Evolutionary conservation across 73 alveolate genomes (phyloP), one percentile per base, ranked within the genome.

Genomic region (Stentor coeruleus): DNA sequence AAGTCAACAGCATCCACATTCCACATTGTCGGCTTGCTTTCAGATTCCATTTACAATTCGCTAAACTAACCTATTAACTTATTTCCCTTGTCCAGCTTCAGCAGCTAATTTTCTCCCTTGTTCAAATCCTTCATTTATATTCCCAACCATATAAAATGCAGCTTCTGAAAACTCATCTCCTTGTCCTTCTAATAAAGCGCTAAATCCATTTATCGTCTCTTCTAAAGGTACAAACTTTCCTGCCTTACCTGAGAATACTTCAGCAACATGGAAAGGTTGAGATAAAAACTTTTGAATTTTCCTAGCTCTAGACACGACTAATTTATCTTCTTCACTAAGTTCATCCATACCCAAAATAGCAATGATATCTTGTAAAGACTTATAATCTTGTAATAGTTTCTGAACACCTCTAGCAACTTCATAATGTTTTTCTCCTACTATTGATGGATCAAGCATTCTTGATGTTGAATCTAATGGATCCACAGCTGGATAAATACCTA

Each of bases 311-410:
- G 97, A 94, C 74, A 95, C 99, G 60, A 94, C 91, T 84, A 95
- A 84, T 84, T 90, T 91, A 91, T 95, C 99, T 74, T 95, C 97
- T 86, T 91, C 98, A 41, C 96, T 90, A 81, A 96, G 92, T 91
- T 96, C 99, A 81, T 96, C 99, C 97, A 96, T 93, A 80, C 99
- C 99, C 92, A 96, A 86, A 86, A 96, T 96, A 86, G 99, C 99
- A 84, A 96, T 96, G 87, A 96, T 96, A 90, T 96, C 99, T 93
- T 93, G 96, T 41, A 93, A 92, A 3, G 97, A 91, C 85, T 91
- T 93, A 86, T 93, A 93, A 86, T 93, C 98, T 85, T 93, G 95
- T 84, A 93, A 90, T 59, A 89, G 88, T 86, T 91, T 91, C 92
- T 93, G 98, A 31, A 87, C 93, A 31, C 90, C 93, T 79, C 94